Evolutionary conservation across 2,329 filamentous ascomycete species (phyloP).

Genomic region (Corniculantispora saksenae): DNA sequence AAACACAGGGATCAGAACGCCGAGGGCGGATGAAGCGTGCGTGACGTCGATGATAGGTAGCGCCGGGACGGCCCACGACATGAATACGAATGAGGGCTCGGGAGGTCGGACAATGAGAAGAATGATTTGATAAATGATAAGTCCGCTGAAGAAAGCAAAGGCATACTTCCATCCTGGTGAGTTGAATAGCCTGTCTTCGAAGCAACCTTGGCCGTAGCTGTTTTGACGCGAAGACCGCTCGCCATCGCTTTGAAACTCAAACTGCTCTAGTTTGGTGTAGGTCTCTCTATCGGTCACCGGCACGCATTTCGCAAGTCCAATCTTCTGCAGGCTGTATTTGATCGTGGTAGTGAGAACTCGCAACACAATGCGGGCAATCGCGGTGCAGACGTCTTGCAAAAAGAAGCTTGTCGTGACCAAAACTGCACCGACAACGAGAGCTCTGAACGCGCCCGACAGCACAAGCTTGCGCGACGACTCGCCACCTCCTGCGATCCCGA

Average conservation of each 20-base stretch:
- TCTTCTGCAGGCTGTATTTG: background rate
- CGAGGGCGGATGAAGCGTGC: constrained; percentile 33
- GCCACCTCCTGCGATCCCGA: constrained; percentile 26
- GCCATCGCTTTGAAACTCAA: background rate
- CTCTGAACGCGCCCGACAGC: constrained; percentile 28
- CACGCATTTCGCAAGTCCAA: background rate
- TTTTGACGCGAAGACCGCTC: background rate
- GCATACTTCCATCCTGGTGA: background rate
- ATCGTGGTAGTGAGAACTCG: constrained; percentile 25
- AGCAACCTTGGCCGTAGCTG: background rate
- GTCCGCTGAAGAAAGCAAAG: constrained; percentile 20
- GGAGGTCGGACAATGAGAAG: constrained; percentile 30
- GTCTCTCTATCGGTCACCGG: background rate
- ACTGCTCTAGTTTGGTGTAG: background rate
- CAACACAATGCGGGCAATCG: constrained; percentile 22
- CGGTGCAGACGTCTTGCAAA: constrained; percentile 27
- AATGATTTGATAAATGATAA: constrained; percentile 26
- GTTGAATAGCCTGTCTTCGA: background rate
- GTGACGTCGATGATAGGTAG: constrained; percentile 37
- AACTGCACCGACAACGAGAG: constrained; percentile 16
- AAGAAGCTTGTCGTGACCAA: constrained; percentile 23
- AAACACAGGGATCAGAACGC: constrained; percentile 27
- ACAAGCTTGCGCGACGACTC: constrained; percentile 28
- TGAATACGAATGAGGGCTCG: constrained; percentile 34
- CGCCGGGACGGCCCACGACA: constrained; percentile 36